Evolutionary conservation across 179 eudicot species (phyloP).

Genomic region (Gypsophila paniculata): DNA sequence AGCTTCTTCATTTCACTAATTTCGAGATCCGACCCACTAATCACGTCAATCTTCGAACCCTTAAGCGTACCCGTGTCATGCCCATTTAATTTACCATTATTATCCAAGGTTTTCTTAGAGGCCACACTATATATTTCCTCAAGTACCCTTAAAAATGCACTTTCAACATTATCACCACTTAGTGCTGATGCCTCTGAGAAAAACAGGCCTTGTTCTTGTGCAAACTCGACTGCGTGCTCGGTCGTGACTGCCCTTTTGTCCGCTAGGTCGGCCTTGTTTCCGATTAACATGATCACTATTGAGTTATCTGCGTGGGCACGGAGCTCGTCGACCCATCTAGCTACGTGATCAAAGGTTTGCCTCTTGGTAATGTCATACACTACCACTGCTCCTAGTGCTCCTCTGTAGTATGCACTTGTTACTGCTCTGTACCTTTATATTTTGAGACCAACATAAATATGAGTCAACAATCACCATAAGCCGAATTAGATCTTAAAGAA

Average conservation of each 20-base stretch:
- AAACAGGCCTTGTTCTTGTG: slow-evolving; percentile 63
- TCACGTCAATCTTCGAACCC: slow-evolving; percentile 58
- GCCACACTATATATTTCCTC: slow-evolving; percentile 52
- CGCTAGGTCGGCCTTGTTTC: slow-evolving; percentile 73
- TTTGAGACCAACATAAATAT: neutral
- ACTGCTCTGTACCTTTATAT: slow-evolving; percentile 72
- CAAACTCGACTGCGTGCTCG: slow-evolving; percentile 71
- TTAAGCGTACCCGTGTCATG: slow-evolving; percentile 23
- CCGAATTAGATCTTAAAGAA: too few relatives aligned
- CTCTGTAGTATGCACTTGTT: slow-evolving; percentile 92
- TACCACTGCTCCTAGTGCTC: slow-evolving; percentile 79
- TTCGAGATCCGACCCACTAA: slow-evolving; percentile 50
- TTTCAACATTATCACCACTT: slow-evolving; percentile 74
- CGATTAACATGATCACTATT: slow-evolving; percentile 70
- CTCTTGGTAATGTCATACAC: slow-evolving; percentile 78
- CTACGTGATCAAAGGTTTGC: slow-evolving; percentile 73
- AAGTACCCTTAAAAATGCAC: slow-evolving; percentile 60
- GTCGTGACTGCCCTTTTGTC: slow-evolving; percentile 58
- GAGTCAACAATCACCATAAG: neutral
- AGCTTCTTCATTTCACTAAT: slow-evolving; percentile 70
- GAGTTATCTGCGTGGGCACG: slow-evolving; percentile 72
- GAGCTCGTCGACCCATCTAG: slow-evolving; percentile 79
- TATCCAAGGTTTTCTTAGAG: slow-evolving; percentile 54
- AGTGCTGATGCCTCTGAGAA: slow-evolving; percentile 80
- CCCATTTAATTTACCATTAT: slow-evolving; percentile 36